Percentiles rank a stretch among this genome's conserved stretches.
These are phyloP conservation scores for Cucumis cinereus DNA, from an alignment of 306 rosid species.

Conservation along the genomic window DNA sequence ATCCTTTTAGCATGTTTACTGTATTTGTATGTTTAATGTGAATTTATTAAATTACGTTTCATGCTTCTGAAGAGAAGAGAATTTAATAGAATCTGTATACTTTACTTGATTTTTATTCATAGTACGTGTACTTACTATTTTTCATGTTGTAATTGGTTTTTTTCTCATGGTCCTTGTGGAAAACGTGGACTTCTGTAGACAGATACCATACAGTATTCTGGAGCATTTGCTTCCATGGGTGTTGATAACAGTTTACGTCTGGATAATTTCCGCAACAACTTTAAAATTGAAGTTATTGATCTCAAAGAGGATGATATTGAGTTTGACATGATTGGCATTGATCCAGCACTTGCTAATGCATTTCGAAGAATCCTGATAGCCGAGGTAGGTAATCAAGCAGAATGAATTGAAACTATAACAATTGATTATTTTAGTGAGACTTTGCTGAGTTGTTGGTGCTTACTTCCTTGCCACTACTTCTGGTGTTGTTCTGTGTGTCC, in stretches of 20 bases:
- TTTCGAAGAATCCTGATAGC: conserved; percentile 87
- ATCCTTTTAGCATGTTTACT: background rate
- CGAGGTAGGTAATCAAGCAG: conserved; percentile 38
- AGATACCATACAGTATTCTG: conserved; percentile 70
- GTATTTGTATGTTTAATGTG: background rate
- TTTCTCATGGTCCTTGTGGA: background rate
- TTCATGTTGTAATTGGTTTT: background rate
- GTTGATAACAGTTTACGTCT: conserved; percentile 56
- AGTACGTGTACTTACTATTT: background rate
- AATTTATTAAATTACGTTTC: background rate
- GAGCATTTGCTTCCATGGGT: conserved; percentile 61
- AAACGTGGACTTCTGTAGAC: conserved; percentile 43
- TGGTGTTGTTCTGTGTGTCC: background rate
- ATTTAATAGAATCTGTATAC: background rate
- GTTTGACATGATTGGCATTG: conserved; percentile 93
- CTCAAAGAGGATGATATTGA: conserved; percentile 49
- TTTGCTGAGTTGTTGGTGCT: background rate
- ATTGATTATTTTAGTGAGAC: background rate
- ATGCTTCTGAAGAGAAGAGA: background rate
- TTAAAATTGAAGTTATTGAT: conserved; percentile 60
- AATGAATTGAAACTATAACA: background rate
- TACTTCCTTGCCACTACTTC: background rate
- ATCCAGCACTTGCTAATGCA: conserved; percentile 85
- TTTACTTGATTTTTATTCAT: background rate
- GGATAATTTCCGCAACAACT: conserved; percentile 52